Evolutionary conservation across 2,329 filamentous ascomycete genomes (phyloP), one percentile per base, ranked within the genome.

Genomic region (Exophiala sp.): DNA sequence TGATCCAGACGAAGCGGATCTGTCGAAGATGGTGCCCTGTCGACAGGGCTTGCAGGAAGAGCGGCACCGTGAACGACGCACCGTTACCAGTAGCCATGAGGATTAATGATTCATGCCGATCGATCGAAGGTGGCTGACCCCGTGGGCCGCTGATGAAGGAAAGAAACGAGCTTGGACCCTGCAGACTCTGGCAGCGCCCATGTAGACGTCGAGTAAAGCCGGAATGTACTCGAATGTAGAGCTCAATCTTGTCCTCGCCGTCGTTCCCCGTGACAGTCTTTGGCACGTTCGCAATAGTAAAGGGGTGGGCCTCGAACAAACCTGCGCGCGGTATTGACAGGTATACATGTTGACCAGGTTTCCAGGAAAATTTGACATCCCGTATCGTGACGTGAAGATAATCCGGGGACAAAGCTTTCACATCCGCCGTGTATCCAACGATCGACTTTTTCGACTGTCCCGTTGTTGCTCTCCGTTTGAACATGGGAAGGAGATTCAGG

Each of bases 341-440:
- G 1, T 81, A 82, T 16, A 75, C 73, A 64, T 87, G 83, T 57
- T 87, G 83, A 1, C 84, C 84, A 2, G 84, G 75, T 29, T 68
- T 73, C 84, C 84, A 87, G 11, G 65, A 69, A 48, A 85, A 55
- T n/a, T 36, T 42, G 40, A 55, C 56, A 41, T 55, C 47, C 8
- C 45, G 44, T 10, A 58, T 34, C 8, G 11, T 55, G n/a, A 58
- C 52, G n/a, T 41, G 49, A n/a, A 58, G 18, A 38, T 42, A 50
- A n/a, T 48, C 49, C 8, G 32, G 34, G 2, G 52, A 58, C 24
- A 55, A 48, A 43, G 29, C 32, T 16, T 29, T 52, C 7, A 58
- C 52, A 42, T 58, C 52, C 7, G 56, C 52, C 10, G 52, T 34
- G 20, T 55, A 55, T 5, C 56, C 56, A 41, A 55, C 12, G 33